Evolutionary conservation across 164 flowering plant genomes (phyloP).

Genomic region (Berberis thunbergii): DNA sequence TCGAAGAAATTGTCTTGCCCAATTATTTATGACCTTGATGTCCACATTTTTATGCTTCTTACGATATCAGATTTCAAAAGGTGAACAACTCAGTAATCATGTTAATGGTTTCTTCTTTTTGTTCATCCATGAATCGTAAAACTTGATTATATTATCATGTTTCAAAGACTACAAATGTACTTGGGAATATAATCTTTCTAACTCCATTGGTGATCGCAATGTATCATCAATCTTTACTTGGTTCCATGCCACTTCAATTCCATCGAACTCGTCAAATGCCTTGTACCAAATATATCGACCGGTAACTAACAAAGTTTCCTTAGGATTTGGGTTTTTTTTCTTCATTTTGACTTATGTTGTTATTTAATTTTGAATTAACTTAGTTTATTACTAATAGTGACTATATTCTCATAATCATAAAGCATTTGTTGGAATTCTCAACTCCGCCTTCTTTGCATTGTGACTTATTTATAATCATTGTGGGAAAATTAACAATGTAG

Average conservation of each 20-base stretch:
- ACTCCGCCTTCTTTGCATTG: too few species aligned
- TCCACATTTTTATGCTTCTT: slow-evolving; percentile 59
- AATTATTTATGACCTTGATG: slow-evolving; percentile 65
- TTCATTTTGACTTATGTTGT: too few species aligned
- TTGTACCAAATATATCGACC: slow-evolving; percentile 34
- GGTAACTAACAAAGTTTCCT: too few species aligned
- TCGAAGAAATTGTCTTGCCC: slow-evolving; percentile 71
- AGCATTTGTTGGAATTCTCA: too few species aligned
- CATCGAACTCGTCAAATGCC: slow-evolving; percentile 22
- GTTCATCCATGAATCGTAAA: slow-evolving; percentile 71
- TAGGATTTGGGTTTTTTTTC: too few species aligned
- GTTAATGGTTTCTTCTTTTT: slow-evolving; percentile 60
- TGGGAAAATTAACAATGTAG: too few species aligned
- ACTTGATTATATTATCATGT: slow-evolving; percentile 65
- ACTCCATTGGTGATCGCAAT: slow-evolving; percentile 61
- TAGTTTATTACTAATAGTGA: too few species aligned
- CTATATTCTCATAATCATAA: too few species aligned
- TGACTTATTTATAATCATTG: too few species aligned
- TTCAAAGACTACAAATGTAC: slow-evolving; percentile 58
- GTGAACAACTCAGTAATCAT: slow-evolving; percentile 84
- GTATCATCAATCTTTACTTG: slow-evolving; percentile 34
- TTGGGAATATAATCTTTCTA: slow-evolving; percentile 63
- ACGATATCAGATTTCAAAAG: slow-evolving; percentile 74
- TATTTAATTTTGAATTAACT: too few species aligned
- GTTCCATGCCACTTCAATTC: too few species aligned